These are phyloP conservation scores for Apiotrichum gamsii DNA, from an alignment of 1,284 basidiomycete species.

Conservation along the genomic window DNA sequence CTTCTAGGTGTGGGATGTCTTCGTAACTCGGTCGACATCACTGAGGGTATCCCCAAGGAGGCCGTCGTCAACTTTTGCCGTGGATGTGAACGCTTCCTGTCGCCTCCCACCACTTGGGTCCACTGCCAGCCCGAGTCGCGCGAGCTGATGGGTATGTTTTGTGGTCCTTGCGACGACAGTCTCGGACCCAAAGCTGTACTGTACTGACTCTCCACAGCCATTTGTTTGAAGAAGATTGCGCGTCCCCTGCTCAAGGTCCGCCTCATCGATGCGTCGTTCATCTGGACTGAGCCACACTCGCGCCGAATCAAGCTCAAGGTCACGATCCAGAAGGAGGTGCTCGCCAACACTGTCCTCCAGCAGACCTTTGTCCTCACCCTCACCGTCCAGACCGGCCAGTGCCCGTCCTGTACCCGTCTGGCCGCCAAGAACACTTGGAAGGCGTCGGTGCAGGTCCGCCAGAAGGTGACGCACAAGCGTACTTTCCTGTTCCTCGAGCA, in stretches of 20 bases:
- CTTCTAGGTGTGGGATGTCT: constrained; percentile 35
- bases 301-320: constrained; percentile 88
- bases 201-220: constrained; percentile 48
- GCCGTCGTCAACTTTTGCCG: constrained; percentile 88
- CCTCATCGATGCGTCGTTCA: constrained; percentile 92
- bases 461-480: constrained; percentile 95
- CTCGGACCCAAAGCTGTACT: not conserved
- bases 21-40: constrained; percentile 76
- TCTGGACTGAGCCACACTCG: constrained; percentile 98
- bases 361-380: constrained; percentile 97
- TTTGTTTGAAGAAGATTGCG: constrained; percentile 90
- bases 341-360: constrained; percentile 91
- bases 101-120: constrained; percentile 83
- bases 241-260: constrained; percentile 84
- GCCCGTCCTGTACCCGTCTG: constrained; percentile 83
- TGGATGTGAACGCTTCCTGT: constrained; percentile 92
- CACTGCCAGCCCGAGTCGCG: constrained; percentile 83
- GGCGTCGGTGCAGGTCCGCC: constrained; percentile 91
- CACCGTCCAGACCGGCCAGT: constrained; percentile 92
- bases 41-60: constrained; percentile 97
- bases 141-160: constrained; percentile 63
- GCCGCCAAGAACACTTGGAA: constrained; percentile 99
- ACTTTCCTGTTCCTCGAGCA: constrained; percentile 98
- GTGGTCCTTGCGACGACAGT: not conserved
- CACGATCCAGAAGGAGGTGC: constrained; percentile 97